phyloP scores from a whole-genome alignment of 495 filamentous ascomycete species.

The Echria macrotheca region DNA sequence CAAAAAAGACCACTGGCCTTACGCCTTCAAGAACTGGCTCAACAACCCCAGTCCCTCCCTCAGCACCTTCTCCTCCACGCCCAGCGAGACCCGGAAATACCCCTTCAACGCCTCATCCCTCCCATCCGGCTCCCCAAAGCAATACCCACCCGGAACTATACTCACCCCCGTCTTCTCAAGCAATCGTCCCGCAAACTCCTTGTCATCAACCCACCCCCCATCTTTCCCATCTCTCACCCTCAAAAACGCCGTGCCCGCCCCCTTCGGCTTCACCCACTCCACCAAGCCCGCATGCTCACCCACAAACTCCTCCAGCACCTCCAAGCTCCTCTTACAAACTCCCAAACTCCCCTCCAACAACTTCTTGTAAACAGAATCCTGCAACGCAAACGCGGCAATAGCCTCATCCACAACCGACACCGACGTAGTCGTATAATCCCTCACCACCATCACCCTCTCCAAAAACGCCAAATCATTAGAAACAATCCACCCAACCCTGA shows the following conservation, averaged over 20 bases:
- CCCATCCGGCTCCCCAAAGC: constrained; percentile 54
- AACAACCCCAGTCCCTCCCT: constrained; percentile 5
- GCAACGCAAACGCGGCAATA: constrained; percentile 65
- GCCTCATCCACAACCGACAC: constrained; percentile 71
- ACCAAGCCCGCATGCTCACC: constrained; percentile 53
- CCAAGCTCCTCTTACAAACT: constrained; percentile 62
- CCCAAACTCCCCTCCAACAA: constrained; percentile 62
- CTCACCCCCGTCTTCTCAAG: constrained; percentile 67
- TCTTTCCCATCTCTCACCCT: constrained; percentile 51
- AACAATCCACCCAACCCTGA: constrained; percentile 75
- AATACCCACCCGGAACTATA: constrained; percentile 61
- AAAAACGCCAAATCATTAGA: constrained; percentile 55
- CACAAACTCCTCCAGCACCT: constrained; percentile 61
- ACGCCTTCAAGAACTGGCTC: too few relatives aligned
- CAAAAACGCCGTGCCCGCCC: constrained; percentile 73
- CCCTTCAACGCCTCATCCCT: constrained; percentile 56
- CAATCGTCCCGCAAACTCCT: constrained; percentile 61
- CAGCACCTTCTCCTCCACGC: constrained; percentile 4
- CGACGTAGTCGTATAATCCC: constrained; percentile 77
- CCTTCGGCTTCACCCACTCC: constrained; percentile 63
- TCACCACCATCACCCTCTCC: constrained; percentile 52
- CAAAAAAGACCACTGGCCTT: too few relatives aligned
- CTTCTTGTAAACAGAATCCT: constrained; percentile 51
- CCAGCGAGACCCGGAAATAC: constrained; percentile 56
- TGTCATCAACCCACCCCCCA: constrained; percentile 62